phyloP scores from a whole-genome alignment of 352 stramenopile species.

The Phytophthora pistaciae region DNA sequence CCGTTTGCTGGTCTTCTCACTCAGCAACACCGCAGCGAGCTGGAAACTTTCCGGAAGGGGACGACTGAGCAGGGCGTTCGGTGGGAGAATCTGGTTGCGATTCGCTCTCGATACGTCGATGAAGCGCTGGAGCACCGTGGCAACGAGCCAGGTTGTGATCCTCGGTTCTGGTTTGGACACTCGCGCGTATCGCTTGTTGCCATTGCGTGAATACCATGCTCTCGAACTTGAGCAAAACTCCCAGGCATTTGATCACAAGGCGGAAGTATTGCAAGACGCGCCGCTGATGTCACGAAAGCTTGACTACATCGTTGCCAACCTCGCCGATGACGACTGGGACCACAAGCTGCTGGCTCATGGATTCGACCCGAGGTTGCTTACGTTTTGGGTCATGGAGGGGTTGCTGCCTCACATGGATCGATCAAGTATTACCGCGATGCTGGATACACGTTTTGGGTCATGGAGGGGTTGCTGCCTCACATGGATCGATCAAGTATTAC shows the following conservation, averaged over 20 bases:
- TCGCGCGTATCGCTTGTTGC: constrained; percentile 54
- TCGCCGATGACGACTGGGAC: constrained; percentile 44
- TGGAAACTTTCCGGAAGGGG: no score
- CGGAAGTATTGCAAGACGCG: constrained; percentile 29
- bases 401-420: constrained; percentile 47
- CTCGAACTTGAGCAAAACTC: constrained; percentile 46
- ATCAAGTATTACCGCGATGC: constrained; percentile 30
- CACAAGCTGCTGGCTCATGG: constrained; percentile 30
- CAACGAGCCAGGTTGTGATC: constrained; percentile 53
- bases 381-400: constrained; percentile 64
- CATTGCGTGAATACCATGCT: constrained; percentile 37
- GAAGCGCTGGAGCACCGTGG: constrained; percentile 46
- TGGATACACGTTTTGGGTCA: constrained; percentile 66
- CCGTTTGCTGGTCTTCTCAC: no score
- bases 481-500: constrained; percentile 37
- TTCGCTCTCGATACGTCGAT: constrained; percentile 53
- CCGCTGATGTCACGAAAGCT: constrained; percentile 22
- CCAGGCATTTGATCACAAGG: constrained; percentile 43
- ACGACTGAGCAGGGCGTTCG: neutral
- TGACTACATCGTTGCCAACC: constrained; percentile 44
- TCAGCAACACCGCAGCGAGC: no score
- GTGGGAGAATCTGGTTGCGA: constrained; percentile 33
- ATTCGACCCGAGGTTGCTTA: constrained; percentile 40
- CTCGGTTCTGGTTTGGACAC: constrained; percentile 54
- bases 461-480: constrained; percentile 58